Base-by-base conservation (phyloP, 495 filamentous ascomycete genomes). In the Ascobolus immersus region DNA sequence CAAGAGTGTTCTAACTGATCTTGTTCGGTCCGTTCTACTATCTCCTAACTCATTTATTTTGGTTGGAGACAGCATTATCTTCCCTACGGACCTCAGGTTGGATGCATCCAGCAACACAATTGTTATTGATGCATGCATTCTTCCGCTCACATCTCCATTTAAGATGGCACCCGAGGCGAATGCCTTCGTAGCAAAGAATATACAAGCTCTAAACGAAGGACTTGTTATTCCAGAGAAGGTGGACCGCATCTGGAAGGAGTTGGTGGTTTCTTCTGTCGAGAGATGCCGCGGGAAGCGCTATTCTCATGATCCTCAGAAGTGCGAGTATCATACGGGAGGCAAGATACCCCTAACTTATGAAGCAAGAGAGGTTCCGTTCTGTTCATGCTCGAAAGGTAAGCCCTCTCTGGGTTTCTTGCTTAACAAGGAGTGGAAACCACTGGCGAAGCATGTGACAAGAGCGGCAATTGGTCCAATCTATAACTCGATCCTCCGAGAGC, bases 271-370 rank as follows among this genome's bases (percentile, higher is more conserved):
- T 3, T 45, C 59, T 20, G 57, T 52, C 5, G 66, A 71, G 43
- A 54, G 66, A 4, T 69, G 64, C 35, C 52, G 66, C 12, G n/a
- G n/a, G n/a, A n/a, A n/a, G n/a, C 55, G 50, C 6, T 70, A 60
- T 60, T 37, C 43, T 1, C 66, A 71, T 34, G 31, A 29, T n/a
- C 14, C 38, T 1, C 36, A 42, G 0, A 32, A 34, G 5, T 71
- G 66, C 41, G 57, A 64, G 42, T 71, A 69, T 37, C 34, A 36
- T n/a, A 44, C 14, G 22, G 37, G 37, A 6, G 39, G 41, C 2
- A n/a, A n/a, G n/a, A 41, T 54, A 8, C 56, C 57, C 4, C 20
- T 55, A 2, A 49, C 51, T 2, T 31, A 37, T 5, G 51, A 42
- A 21, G 18, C 17, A 14, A 44, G 39, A 5, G 29, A 47, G 10